These are phyloP conservation scores for Paecilomyces niveus DNA, from an alignment of 2,329 filamentous ascomycete species.

Conservation along the genomic window DNA sequence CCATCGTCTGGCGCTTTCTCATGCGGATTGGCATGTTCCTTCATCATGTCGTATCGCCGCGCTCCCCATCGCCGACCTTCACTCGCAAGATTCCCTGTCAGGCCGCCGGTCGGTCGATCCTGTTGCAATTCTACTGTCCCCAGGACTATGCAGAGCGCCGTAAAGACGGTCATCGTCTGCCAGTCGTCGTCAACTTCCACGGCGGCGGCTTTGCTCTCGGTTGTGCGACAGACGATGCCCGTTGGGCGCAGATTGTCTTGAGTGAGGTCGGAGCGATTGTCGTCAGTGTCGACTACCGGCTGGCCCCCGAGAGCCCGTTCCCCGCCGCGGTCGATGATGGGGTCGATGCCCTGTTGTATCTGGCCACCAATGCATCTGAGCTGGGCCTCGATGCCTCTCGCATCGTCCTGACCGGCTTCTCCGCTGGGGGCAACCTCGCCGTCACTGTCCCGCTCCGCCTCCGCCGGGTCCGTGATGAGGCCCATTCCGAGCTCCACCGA, in stretches of 20 bases:
- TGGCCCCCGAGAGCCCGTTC: conserved; percentile 56
- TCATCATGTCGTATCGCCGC: conserved; percentile 55
- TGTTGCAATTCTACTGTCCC: conserved; percentile 57
- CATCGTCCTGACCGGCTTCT: conserved; percentile 56
- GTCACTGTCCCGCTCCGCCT: conserved; percentile 56
- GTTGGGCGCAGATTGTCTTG: conserved; percentile 53
- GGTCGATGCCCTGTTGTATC: conserved; percentile 53
- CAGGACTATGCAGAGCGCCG: conserved; percentile 20
- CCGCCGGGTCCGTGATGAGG: conserved; percentile 27
- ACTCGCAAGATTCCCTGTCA: conserved; percentile 47
- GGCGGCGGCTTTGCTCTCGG: conserved; percentile 58
- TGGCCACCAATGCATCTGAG: conserved; percentile 49
- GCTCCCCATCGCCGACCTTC: conserved; percentile 56
- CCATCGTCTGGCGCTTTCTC: conserved; percentile 58
- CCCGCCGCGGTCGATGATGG: conserved; percentile 59
- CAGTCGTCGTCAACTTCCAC: conserved; percentile 57
- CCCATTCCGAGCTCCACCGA: conserved; percentile 15
- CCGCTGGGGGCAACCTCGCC: conserved; percentile 55
- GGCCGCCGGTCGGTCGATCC: conserved; percentile 42
- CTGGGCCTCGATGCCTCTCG: conserved; percentile 51
- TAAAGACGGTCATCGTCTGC: conserved; percentile 28
- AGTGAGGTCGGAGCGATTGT: conserved; percentile 51
- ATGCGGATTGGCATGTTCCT: conserved; percentile 64
- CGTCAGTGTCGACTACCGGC: conserved; percentile 55
- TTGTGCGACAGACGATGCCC: conserved; percentile 52